Base-by-base conservation (phyloP, 2,329 filamentous ascomycete genomes). In the Pseudogymnoascus sp. region DNA sequence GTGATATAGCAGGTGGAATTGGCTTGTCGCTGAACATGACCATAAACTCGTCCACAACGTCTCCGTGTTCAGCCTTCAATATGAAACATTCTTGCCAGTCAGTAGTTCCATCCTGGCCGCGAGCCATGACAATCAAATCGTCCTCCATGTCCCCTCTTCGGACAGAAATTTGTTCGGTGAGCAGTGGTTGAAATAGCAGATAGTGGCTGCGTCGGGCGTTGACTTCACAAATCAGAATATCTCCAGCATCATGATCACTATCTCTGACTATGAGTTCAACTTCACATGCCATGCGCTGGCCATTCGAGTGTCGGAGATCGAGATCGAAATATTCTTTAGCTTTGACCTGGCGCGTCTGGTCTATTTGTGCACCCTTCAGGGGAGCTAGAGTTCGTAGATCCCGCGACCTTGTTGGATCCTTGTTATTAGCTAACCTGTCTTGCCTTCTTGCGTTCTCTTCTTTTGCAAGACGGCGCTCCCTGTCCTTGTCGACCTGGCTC, bases 191-290 rank as follows among this genome's bases (percentile, higher is more conserved):
- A 71, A 99, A 96, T 0, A 99, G 82, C 3, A 99, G 82, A 86
- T 91, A 97, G 28, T 80, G 79, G 62, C 86, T 85, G 12, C 88
- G 86, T 5, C 83, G 82, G 61, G 85, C 83, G 49, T 92, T 91
- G n/a, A 92, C 86, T 75, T 97, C 93, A 68, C 93, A 93, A 63
- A 99, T 88, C 21, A 99, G 83, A n/a, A 99, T 74, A 74, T 99
- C 95, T 5, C 93, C 92, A 59, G 84, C 79, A 66, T 88, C 84
- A 2, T 84, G 83, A 37, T 83, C 80, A 59, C 84, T 83, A 72
- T 97, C 93, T 71, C 95, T 86, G 67, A 93, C 84, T 12, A 97
- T 82, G 31, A 99, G 74, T 73, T 99, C 95, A 14, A 96, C 85
- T 69, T 90, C 89, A 72, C 95, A 97, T 69, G 91, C 91, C 49